Evolutionary conservation across 441 rosid species (phyloP).

Genomic region (Geranium incanum): DNA sequence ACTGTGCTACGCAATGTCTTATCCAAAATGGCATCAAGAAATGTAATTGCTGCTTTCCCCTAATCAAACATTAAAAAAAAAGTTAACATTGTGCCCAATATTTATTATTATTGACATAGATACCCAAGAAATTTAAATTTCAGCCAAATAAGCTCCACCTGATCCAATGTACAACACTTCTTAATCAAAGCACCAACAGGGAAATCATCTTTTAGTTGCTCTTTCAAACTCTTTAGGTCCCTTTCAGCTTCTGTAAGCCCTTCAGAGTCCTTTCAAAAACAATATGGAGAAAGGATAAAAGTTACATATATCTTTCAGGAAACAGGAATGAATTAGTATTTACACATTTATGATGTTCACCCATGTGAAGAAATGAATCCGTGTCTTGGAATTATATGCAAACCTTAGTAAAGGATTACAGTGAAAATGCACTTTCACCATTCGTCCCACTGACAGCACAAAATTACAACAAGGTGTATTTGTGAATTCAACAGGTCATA

Average conservation of each 20-base stretch:
- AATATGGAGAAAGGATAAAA: conserved; percentile 10
- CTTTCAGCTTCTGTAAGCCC: conserved; percentile 81
- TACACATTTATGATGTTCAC: background rate
- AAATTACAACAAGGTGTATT: conserved; percentile 2
- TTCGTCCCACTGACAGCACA: background rate
- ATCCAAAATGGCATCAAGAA: conserved; percentile 89
- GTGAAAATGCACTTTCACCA: background rate
- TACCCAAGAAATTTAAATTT: conserved; percentile 9
- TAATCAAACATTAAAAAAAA: conserved; percentile 29
- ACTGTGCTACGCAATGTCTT: conserved; percentile 70
- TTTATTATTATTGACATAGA: conserved; percentile 9
- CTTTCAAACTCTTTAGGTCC: conserved; percentile 73
- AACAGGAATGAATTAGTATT: background rate
- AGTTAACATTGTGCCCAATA: background rate
- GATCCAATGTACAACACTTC: conserved; percentile 91
- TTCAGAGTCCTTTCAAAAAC: conserved; percentile 55
- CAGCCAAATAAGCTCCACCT: conserved; percentile 40
- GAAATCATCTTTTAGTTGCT: conserved; percentile 68
- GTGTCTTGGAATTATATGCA: background rate
- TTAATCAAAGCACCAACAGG: conserved; percentile 89
- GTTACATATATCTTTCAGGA: conserved; percentile 10
- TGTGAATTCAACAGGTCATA: background rate
- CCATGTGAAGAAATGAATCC: background rate
- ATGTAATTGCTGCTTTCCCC: conserved; percentile 91
- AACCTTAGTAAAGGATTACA: background rate